Evolutionary conservation across 768 basidiomycete species (phyloP).

Genomic region (Scleroderma bovista): DNA sequence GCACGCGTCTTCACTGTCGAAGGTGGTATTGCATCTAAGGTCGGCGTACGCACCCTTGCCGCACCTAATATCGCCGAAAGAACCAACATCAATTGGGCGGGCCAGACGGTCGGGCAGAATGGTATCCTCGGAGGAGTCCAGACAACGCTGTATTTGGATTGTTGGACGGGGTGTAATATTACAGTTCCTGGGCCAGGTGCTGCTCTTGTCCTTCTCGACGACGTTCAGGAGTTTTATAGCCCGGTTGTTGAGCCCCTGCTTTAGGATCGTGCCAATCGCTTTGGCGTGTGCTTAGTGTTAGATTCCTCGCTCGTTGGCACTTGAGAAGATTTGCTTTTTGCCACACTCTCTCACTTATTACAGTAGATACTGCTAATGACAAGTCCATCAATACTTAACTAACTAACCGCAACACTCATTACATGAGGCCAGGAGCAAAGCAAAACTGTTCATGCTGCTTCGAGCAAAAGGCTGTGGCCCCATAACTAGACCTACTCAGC

Average conservation of each 20-base stretch:
- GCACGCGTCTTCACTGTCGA: slow-evolving; percentile 19
- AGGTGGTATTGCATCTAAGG: slow-evolving; percentile 8
- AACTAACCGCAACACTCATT: too few species aligned
- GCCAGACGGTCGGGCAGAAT: slow-evolving; percentile 28
- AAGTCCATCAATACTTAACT: too few species aligned
- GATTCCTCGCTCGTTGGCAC: too few species aligned
- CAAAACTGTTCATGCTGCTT: too few species aligned
- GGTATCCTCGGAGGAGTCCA: slow-evolving; percentile 27
- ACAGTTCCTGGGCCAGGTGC: slow-evolving; percentile 31
- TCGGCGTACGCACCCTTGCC: slow-evolving; percentile 22
- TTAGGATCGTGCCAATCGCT: too few species aligned
- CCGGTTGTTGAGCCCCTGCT: slow-evolving; percentile 2
- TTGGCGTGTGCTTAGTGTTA: too few species aligned
- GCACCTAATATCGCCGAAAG: slow-evolving; percentile 26
- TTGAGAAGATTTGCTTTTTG: too few species aligned
- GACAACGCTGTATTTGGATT: slow-evolving; percentile 17
- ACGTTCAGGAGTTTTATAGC: neutral
- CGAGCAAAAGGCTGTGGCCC: too few species aligned
- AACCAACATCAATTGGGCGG: slow-evolving; percentile 31
- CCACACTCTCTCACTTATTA: too few species aligned
- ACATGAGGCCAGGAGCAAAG: too few species aligned
- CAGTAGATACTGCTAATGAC: too few species aligned
- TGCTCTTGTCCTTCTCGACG: slow-evolving; percentile 22
- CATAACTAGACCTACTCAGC: too few species aligned
- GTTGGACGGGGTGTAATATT: slow-evolving; percentile 25